Base-by-base conservation (phyloP, 345 rosid species). In the Murraya paniculata region DNA sequence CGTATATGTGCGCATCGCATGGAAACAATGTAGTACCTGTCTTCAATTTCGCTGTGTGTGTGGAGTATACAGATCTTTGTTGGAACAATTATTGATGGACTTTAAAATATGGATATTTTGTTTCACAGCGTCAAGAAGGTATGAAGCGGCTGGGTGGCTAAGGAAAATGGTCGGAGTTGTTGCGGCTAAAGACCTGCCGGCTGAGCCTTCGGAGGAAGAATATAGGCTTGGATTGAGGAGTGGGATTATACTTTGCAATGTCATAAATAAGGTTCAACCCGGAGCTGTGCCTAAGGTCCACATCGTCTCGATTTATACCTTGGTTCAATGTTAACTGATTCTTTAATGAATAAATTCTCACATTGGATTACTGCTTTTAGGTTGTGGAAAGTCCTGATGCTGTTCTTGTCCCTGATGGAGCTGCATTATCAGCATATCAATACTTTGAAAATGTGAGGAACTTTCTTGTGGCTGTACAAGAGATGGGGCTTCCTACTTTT, bases 381-480 rank as follows among this genome's bases (percentile, higher is more conserved):
- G 92, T 93, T 30, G 96, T 93, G 75, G 98, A 91, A 86, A 87
- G 92, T 83, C 93, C 98, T 76, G 98, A 93, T 82, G 90, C 92
- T 68, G 77, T 83, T 75, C 87, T 85, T 59, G 86, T 93, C 35
- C 91, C 96, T 3, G 94, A 93, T 79, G 98, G 98, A 80, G 98
- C 98, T 0, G 94, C 98, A 30, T 84, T 93, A 78, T 90, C 98
- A 2, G 98, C 94, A 39, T 93, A 87, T 83, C 98, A 93, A 81
- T 91, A 93, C 84, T 93, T 93, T 77, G 98, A 93, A 84, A 93
- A 93, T 76, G 93, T 93, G 71, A 86, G 98, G 86, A 93, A 93
- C 78, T 93, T 91, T 81, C 91, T 93, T 60, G 96, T 91, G 71
- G 93, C 96, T 77, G 87, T 86, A 38, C 91, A 91, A 53, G 89